Conservation (phyloP, 768 basidiomycete species). For the Suillus clintonianus region DNA sequence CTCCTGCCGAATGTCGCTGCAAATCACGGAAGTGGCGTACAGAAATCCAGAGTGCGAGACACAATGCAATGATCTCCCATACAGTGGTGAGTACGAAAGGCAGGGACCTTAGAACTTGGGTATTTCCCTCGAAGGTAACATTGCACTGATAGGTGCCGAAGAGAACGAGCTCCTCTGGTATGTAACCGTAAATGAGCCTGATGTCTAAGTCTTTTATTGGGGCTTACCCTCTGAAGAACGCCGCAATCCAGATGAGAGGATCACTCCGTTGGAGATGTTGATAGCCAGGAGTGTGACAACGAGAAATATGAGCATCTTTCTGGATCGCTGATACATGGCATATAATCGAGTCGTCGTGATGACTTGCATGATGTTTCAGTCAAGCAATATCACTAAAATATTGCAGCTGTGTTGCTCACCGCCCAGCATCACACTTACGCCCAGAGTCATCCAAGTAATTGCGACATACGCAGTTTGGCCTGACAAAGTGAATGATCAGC, state of each 20-base stretch:
- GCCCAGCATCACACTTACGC: neutral
- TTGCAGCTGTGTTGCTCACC: neutral
- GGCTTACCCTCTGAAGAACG: neutral
- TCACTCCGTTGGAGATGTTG: neutral
- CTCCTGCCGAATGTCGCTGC: neutral
- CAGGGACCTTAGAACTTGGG: neutral
- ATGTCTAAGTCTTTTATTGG: neutral
- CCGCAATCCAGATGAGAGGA: neutral
- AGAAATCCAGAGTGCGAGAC: neutral
- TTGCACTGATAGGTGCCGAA: neutral
- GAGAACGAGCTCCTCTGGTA: neutral
- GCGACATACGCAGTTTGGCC: neutral
- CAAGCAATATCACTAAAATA: neutral
- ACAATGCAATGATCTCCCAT: neutral
- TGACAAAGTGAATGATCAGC: neutral
- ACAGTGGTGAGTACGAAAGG: neutral
- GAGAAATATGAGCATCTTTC: neutral
- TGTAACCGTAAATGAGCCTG: neutral
- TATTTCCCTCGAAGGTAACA: neutral
- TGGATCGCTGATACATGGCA: neutral
- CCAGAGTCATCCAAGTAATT: neutral
- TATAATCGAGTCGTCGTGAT: neutral
- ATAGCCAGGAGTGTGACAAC: neutral
- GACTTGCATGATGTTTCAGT: neutral
- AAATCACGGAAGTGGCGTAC: neutral